Evolutionary conservation across 768 basidiomycete genomes (phyloP), one percentile per base, ranked within the genome.

Genomic region (Tylopilus subfusipes): DNA sequence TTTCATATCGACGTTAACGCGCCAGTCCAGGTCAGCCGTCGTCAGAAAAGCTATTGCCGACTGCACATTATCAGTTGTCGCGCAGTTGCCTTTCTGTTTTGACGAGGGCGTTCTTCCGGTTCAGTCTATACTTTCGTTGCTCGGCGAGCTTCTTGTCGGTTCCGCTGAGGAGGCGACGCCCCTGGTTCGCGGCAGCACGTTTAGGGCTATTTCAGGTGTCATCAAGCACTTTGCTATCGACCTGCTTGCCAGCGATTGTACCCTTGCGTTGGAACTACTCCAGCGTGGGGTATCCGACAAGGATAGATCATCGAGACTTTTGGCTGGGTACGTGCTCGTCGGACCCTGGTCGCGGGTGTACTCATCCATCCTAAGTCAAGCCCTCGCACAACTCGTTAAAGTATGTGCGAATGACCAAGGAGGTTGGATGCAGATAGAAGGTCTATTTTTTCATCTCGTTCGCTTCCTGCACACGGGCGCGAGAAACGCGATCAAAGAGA

Each of bases 251-350:
- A 65, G 69, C 2, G 57, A 66, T 21, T 54, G 73, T n/a, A 68
- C 72, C 5, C 57, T 69, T 30, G 58, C 73, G 4, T 55, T 68
- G 8, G 68, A 78, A 24, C 58, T 82, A 7, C 64, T 83, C 9
- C 73, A 77, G 48, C 69, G 68, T 21, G 85, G 83, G 4, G 66
- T 88, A 55, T 72, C 64, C 11, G 79, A 86, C 58, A 68, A 63
- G 36, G 79, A 86, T 57, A 76, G 89, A 52, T 77, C 75, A 39
- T 80, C 84, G 21, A 79, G 89, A 34, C 64, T 91, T 16, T 73
- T 76, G 57, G 85, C 89, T 48, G 90, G 89, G 89, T 90, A 68
- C 60, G 81, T 68, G 36, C 1, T 50, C 19, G 4, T 33, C 25
- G 21, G 21, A 5, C 18, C 4, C 3, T 12, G 24, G 6, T n/a